Evolutionary conservation across 2,329 filamentous ascomycete species (phyloP), one percentile per base, ranked within the genome.

Genomic region (Curvularia sp.): DNA sequence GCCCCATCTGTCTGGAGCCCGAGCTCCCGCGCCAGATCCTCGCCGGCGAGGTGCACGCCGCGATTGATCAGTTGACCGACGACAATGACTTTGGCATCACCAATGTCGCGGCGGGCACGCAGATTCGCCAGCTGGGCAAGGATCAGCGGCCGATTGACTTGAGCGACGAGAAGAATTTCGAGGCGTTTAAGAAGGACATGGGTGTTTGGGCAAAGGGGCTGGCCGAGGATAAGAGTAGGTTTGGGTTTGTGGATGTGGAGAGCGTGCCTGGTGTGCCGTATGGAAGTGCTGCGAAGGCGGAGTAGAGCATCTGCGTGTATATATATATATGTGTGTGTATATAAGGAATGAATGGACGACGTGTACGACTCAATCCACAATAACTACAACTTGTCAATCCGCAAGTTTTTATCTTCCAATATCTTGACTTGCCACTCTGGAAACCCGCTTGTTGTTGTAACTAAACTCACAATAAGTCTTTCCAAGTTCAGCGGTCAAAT

Each of bases 71-170:
- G 54, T 63, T 78, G 30, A 59, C 83, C 2, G 81, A 83, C 47
- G 80, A 84, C 38, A 75, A 84, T 34, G 76, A 88, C 62, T 87
- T 87, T 62, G 80, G 77, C 3, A 53, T 80, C 12, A 80, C 80
- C 2, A 79, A 77, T 54, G 77, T 80, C 13, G 77, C 79, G 27
- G 81, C 80, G 1, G 82, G 82, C 2, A 77, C 79, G 15, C 83
- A 85, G 71, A 83, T 86, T 36, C 71, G 77, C 51, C 82, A 85
- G 71, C 68, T 85, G 12, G 82, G 82, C 10, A 83, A 82, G 69
- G 81, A 83, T 52, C 75, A 83, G 54, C 74, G 83, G 68, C 84
- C 84, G 3, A 79, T 85, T 49, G 83, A 86, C 67, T 65, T 85
- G 49, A 82, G 79, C 15, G 66, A 76, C 12, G 71, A 82, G 63